Evolutionary conservation across 179 eudicot species (phyloP), one percentile per base, ranked within the genome.

Genomic region (Pouteria campechiana): DNA sequence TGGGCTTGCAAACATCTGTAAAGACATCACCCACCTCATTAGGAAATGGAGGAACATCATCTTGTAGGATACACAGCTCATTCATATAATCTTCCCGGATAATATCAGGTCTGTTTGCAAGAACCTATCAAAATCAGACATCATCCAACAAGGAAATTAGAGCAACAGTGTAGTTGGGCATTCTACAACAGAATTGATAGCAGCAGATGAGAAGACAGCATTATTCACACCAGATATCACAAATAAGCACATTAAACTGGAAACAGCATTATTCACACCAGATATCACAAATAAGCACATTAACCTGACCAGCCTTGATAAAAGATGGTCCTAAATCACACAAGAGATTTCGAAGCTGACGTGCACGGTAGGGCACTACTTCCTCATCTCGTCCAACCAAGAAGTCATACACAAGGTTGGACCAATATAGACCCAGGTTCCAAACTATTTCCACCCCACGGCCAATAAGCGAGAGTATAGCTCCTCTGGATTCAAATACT

Each of bases 41-140:
- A 35, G 97, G 86, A 44, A 89, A 89, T 39, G 97, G 55, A 44
- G 97, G 97, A 60, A 89, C 97, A 60, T 89, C 97, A 59, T 90
- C 95, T 74, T 90, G 98, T 74, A 90, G 87, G 65, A 90, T 74
- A 64, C 98, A 90, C 31, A 90, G 83, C 60, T 90, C 98, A 52
- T 81, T 90, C 98, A 90, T 90, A 46, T 89, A 89, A 64, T 85
- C 98, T 73, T 90, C 98, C 67, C 98, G 73, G 62, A 89, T 85
- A 51, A 85, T 89, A 68, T 89, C 97, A 36, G 97, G 97, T 63
- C 95, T 71, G 60, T 78, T 85, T 41, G 95, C 97, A 54, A 89
- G 97, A 67, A 89, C 97, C 97, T 89, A 74, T 61, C 36, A 27
- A 22, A n/a, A n/a, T n/a, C n/a, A n/a, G n/a, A n/a, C n/a, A n/a